Evolutionary conservation across 140 eudicot species (phyloP).

Genomic region (Stevia rebaudiana): DNA sequence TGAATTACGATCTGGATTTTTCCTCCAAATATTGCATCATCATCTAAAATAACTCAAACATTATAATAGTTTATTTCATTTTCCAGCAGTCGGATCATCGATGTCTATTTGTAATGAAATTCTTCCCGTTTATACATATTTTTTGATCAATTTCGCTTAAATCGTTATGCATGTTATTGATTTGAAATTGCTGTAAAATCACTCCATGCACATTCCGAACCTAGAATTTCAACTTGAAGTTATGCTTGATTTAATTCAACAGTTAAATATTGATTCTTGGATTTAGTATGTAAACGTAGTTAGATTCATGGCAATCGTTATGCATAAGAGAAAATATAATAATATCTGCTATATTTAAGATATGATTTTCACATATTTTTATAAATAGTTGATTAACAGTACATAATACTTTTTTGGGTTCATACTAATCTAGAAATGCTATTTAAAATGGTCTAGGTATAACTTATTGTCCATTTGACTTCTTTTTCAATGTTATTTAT

Average conservation of each 20-base stretch:
- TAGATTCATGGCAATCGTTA: neutral
- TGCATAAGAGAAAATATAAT: neutral
- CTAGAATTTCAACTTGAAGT: neutral
- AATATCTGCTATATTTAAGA: too few relatives aligned
- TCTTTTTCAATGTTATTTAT: too few relatives aligned
- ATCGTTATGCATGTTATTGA: neutral
- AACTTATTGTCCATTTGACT: too few relatives aligned
- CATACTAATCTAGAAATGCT: too few relatives aligned
- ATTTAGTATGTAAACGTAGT: neutral
- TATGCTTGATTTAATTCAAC: neutral
- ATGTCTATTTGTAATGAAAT: slow-evolving; percentile 1
- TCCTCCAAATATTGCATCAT: neutral
- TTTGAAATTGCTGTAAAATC: neutral
- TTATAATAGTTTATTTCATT: neutral
- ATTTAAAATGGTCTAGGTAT: too few relatives aligned
- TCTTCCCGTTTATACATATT: neutral
- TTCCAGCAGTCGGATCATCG: neutral
- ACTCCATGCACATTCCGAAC: neutral
- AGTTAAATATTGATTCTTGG: neutral
- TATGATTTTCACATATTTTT: too few relatives aligned
- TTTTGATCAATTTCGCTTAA: neutral
- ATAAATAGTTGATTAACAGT: too few relatives aligned
- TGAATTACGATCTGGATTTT: neutral
- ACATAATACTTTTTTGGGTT: too few relatives aligned
- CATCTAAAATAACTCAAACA: neutral